phyloP scores from a whole-genome alignment of 257 asterid genomes.

The Solanum rostratum region DNA sequence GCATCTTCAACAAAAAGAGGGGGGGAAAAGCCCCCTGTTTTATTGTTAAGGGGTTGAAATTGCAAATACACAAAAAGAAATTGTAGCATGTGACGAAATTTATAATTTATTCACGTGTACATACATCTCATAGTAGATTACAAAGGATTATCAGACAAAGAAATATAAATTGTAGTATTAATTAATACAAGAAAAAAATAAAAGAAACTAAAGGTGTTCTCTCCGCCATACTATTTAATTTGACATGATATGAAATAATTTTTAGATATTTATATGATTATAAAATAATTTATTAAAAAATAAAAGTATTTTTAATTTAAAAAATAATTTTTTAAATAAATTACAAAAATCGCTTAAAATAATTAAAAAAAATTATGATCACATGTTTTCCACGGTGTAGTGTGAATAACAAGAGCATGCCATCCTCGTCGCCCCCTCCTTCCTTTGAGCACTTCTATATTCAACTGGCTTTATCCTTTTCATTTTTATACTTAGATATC shows the following conservation, averaged over 20 bases:
- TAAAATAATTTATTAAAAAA: too few species aligned
- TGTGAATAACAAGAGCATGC: not conserved
- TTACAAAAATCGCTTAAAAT: too few species aligned
- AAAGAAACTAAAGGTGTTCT: not conserved
- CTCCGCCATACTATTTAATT: too few species aligned
- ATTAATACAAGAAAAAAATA: not conserved
- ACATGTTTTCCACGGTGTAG: not conserved
- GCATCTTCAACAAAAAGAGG: too few species aligned
- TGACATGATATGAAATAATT: too few species aligned
- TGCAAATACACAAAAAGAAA: not conserved
- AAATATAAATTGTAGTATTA: not conserved
- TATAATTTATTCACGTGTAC: not conserved
- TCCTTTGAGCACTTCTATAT: not conserved
- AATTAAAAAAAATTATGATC: not conserved
- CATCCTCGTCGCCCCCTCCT: not conserved
- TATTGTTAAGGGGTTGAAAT: not conserved
- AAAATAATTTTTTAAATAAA: too few species aligned
- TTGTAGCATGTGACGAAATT: not conserved
- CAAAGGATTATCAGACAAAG: not conserved
- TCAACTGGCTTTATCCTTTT: not conserved
- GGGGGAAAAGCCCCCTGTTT: not conserved
- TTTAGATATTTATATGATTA: too few species aligned
- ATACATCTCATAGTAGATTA: not conserved
- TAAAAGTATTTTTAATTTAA: too few species aligned
- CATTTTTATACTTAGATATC: too few species aligned